Conservation (phyloP, 345 rosid species). For the Populus simonii region DNA sequence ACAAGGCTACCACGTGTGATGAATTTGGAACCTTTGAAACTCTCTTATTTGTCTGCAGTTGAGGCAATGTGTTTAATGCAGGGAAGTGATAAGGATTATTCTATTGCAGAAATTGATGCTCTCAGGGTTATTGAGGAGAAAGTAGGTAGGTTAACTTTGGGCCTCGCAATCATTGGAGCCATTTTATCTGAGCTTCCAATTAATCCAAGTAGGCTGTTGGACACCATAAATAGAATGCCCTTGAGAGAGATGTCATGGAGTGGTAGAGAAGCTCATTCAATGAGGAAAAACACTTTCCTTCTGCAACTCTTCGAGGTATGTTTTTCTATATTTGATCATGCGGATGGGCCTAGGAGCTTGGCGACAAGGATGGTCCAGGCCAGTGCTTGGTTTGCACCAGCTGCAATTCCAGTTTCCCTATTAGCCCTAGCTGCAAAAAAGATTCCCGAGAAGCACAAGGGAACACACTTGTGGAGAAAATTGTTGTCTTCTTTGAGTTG, state of each 20-base stretch:
- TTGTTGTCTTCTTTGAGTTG: conserved; percentile 58
- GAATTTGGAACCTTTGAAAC: conserved; percentile 84
- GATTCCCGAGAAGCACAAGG: conserved; percentile 64
- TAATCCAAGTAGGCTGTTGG: conserved; percentile 79
- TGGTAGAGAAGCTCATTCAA: conserved; percentile 43
- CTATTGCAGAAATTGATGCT: conserved; percentile 62
- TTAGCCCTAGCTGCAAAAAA: conserved; percentile 73
- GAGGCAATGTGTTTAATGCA: conserved; percentile 91
- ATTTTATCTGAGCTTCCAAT: conserved; percentile 86
- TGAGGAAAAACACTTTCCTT: conserved; percentile 57
- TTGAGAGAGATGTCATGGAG: conserved; percentile 59
- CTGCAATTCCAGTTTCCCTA: conserved; percentile 63
- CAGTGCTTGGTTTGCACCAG: conserved; percentile 92
- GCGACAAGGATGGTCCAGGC: conserved; percentile 91
- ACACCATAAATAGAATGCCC: conserved; percentile 85
- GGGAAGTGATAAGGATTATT: conserved; percentile 59
- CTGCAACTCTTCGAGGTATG: conserved; percentile 91
- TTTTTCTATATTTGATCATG: conserved; percentile 91
- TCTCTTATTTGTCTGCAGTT: conserved; percentile 71
- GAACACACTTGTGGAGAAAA: conserved; percentile 55
- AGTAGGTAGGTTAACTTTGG: conserved; percentile 70
- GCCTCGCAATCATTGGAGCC: conserved; percentile 77
- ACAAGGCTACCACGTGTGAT: conserved; percentile 65
- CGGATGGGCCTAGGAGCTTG: conserved; percentile 81
- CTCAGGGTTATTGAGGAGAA: conserved; percentile 82